Evolutionary conservation across 192 early-diverging fungal species (phyloP), one percentile per base, ranked within the genome.

Genomic region (Coemansia sp.): DNA sequence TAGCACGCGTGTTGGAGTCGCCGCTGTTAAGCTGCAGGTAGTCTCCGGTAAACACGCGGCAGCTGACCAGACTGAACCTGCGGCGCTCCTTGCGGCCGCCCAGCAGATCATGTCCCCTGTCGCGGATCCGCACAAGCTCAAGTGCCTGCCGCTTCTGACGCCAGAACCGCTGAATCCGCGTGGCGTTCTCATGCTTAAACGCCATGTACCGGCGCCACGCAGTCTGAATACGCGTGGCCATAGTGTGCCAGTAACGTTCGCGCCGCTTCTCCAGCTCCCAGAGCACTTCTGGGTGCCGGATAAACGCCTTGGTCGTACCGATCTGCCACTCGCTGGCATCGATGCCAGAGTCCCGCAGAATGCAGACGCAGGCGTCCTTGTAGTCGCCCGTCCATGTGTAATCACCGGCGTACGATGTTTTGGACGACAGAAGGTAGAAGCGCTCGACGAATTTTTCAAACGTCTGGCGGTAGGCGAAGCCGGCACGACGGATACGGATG

Each of bases 401-500:
- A 63, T 90, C 80, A 68, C 93, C 83, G 76, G 89, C 86, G 81
- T 98, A 83, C 54, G 91, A 84, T 57, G 95, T 89, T 64, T 75
- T 60, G 19, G 83, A 69, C 19, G 87, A 90, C 17, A 92, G 69
- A 53, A 92, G 54, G 69, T 90, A 92, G 64, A 92, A 92, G 19
- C 86, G 81, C 66, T 87, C 82, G 18, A 85, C 74, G 77, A 82
- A 84, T 55, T 95, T 96, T 50, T 94, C 92, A 71, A 93, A 97
- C 5, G 90, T 92, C 78, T 94, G 90, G 25, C 92, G 83, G 71
- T 96, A 98, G 47, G 93, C 96, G 76, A 96, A 99, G 25, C 96
- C 96, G 0, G 96, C 95, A n/a, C 96, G 86, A 24, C 94, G 82
- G 27, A 99, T 93, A 61, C 93, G 89, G 71, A 99, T 97, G 77